Evolutionary conservation across 1,284 basidiomycete species (phyloP), one percentile per base, ranked within the genome.

Genomic region (Irpex lacteus): DNA sequence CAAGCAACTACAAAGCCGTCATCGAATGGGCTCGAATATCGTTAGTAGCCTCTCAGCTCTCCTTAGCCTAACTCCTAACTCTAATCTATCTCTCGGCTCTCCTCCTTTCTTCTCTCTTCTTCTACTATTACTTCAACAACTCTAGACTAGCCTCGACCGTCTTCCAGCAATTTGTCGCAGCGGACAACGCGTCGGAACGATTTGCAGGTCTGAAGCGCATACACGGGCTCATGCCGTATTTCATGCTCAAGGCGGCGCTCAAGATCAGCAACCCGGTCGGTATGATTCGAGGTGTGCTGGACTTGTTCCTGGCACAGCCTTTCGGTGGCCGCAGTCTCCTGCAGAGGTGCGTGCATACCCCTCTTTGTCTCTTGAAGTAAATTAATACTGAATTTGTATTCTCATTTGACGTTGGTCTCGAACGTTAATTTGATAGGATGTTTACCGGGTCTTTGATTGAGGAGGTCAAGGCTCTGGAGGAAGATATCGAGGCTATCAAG

Each of bases 161-260:
- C 59, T 99, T 98, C 76, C 95, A 97, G 70, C 88, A 94, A 57
- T 97, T 96, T 70, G 88, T 98, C 40, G 97, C 97, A 0, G 88
- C 94, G 13, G 97, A 99, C 76, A 91, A 90, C 64, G 92, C 96
- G 8, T 97, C 96, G 3, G 93, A 98, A 70, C 91, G 89, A 9
- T 91, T 98, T 68, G 84, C 92, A 1, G 85, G 88, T 66, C 79
- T 99, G 67, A 99, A 98, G 79, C 87, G 96, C 52, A 87, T 98
- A 62, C 98, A 99, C 74, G 94, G 94, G 1, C 80, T 98, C 64
- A 98, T 99, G 95, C 97, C 97, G 2, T 99, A 99, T 78, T 95
- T 98, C 73, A 89, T 98, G 81, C 86, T 99, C 65, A 97, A 96
- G 75, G 86, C 94, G 5, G 92, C 96, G 18, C 80, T 99, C 66